phyloP scores from a whole-genome alignment of 192 early-diverging fungal species.

The Paraglomus occultum region DNA sequence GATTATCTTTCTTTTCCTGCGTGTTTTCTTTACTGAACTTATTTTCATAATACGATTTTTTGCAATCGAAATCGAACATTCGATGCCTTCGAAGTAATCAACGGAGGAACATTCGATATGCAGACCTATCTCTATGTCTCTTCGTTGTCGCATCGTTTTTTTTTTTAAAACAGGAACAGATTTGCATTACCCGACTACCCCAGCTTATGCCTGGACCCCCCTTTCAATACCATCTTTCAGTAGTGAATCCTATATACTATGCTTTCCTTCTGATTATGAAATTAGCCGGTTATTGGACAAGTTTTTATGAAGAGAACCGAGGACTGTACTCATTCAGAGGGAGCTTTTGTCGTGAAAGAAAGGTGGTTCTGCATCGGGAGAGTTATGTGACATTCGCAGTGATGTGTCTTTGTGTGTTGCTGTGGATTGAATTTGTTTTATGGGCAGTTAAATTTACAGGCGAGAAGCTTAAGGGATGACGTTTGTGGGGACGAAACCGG shows the following conservation, averaged over 20 bases:
- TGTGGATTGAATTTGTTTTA: too few species aligned
- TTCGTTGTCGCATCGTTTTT: slow-evolving; percentile 37
- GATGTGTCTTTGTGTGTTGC: slow-evolving; percentile 30
- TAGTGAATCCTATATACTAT: slow-evolving; percentile 33
- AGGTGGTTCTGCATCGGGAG: slow-evolving; percentile 40
- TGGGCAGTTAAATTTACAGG: too few species aligned
- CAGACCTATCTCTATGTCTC: slow-evolving; percentile 52
- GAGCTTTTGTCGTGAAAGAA: slow-evolving; percentile 59
- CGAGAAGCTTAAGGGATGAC: too few species aligned
- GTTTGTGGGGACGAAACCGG: too few species aligned
- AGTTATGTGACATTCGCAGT: slow-evolving; percentile 49
- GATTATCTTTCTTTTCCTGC: too few species aligned
- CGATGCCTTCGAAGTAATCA: slow-evolving; percentile 68
- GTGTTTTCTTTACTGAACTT: too few species aligned
- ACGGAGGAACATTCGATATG: slow-evolving; percentile 58
- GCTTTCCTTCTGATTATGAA: slow-evolving; percentile 51
- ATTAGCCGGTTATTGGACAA: slow-evolving; percentile 55
- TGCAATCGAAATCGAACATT: too few species aligned
- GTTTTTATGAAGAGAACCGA: slow-evolving; percentile 56
- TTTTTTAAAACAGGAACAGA: slow-evolving; percentile 64
- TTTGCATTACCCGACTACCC: slow-evolving; percentile 57
- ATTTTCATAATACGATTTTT: too few species aligned
- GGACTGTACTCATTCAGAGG: slow-evolving; percentile 74
- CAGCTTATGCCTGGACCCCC: slow-evolving; percentile 63
- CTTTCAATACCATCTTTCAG: slow-evolving; percentile 29